Base-by-base conservation (phyloP, 2,329 filamentous ascomycete genomes). In the Paraphaeosphaeria sporulosa region DNA sequence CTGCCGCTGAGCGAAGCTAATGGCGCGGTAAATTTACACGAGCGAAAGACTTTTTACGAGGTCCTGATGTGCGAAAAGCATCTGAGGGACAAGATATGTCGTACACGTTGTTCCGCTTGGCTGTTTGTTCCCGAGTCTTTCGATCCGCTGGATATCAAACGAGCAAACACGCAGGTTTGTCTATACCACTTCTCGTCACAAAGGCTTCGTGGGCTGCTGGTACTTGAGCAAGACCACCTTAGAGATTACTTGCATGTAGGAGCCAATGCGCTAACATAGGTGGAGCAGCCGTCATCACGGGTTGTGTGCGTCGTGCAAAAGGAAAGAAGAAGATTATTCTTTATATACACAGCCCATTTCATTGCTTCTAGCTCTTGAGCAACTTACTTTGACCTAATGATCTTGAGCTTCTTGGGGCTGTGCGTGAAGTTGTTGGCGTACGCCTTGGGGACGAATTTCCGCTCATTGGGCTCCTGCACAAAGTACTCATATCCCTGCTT, bases 401-500 rank as follows among this genome's bases (percentile, higher is more conserved):
- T 84, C 66, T 97, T 98, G 78, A 98, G 83, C 86, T 94, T 95
- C 80, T 87, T 90, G 13, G 91, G 83, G 64, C 89, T 89, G 83
- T 96, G 94, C 65, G 94, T 76, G 80, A 98, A 99, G 83, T 98
- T 97, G 81, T 96, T 96, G 62, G 95, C 94, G 79, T 99, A 99
- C 12, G 92, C 91, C 87, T 99, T 99, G 62, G 93, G 92, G 17
- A 88, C 83, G 71, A 97, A 90, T 75, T 90, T 91, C 76, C 95
- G 89, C 80, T 88, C 87, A 75, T 97, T 96, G 38, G 95, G 94
- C 82, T 98, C 95, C 84, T 98, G 95, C 25, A 99, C 94, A 78
- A 95, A 98, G 81, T 97, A 99, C 78, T 99, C 94, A 78, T 99
- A 99, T 38, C 96, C 95, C 80, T 99, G 95, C 86, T 98, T 99